A percentile compares a stretch with the other conserved stretches of the same genome.
Conservation (phyloP, 345 rosid species). For the Brassica cretica region DNA sequence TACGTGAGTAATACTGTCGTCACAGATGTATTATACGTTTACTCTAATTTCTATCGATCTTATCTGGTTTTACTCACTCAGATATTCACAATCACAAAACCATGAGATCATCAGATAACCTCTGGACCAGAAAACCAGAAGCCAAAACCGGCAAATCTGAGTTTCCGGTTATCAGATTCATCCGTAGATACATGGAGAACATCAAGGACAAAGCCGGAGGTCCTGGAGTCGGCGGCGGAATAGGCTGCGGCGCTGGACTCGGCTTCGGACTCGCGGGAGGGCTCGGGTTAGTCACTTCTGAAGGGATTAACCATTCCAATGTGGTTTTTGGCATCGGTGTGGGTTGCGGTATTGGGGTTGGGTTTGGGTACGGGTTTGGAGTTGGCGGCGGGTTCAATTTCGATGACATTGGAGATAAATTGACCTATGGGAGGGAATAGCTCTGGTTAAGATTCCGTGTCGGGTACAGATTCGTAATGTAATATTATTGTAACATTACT, state of each 20-base stretch:
- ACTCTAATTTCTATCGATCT: not conserved
- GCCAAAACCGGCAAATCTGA: slow-evolving; percentile 27
- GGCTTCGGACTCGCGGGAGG: slow-evolving; percentile 59
- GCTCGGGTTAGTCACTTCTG: slow-evolving; percentile 42
- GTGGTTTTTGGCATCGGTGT: slow-evolving; percentile 49
- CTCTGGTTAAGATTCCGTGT: slow-evolving; percentile 30
- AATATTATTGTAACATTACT: not conserved
- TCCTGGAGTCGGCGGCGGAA: slow-evolving; percentile 58
- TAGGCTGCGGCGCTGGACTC: slow-evolving; percentile 57
- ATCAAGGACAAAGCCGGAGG: slow-evolving; percentile 44
- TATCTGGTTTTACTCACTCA: not conserved
- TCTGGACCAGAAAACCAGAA: slow-evolving; percentile 43
- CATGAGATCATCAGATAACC: slow-evolving; percentile 41
- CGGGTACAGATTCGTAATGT: slow-evolving; percentile 22
- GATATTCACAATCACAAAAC: slow-evolving; percentile 13
- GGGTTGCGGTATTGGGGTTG: slow-evolving; percentile 61
- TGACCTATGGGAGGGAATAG: slow-evolving; percentile 26
- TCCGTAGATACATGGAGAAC: slow-evolving; percentile 36
- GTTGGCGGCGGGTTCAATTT: slow-evolving; percentile 52
- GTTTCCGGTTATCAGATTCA: slow-evolving; percentile 49
- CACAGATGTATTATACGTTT: not conserved
- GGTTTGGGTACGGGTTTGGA: slow-evolving; percentile 60
- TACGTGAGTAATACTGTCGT: not conserved
- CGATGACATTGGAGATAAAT: slow-evolving; percentile 38
- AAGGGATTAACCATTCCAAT: slow-evolving; percentile 45